Conservation (phyloP, 495 filamentous ascomycete genomes). For the Aspergillus sclerotiicarbonarius region DNA sequence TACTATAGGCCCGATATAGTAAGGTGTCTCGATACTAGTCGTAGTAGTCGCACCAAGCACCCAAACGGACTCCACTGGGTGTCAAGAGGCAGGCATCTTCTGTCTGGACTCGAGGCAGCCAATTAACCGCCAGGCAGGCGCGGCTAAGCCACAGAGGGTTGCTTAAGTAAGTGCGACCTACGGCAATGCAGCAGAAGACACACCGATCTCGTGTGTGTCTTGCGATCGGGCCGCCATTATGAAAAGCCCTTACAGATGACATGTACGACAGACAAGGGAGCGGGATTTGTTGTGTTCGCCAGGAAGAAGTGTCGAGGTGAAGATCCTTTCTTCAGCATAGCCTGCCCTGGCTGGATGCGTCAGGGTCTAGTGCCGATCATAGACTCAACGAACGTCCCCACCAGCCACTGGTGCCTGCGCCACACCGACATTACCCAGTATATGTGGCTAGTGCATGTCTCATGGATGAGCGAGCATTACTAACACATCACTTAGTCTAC, state of each 20-base stretch:
- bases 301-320: not conserved
- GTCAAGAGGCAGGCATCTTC: not conserved
- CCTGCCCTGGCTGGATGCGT: not conserved
- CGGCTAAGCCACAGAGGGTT: not conserved
- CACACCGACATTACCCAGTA: not conserved
- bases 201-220: slow-evolving; percentile 17
- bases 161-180: not conserved
- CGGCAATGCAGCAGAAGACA: not conserved
- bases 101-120: not conserved
- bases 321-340: not conserved
- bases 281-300: not conserved
- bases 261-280: slow-evolving; percentile 10
- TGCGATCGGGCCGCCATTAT: slow-evolving; percentile 14
- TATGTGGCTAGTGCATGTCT: not conserved
- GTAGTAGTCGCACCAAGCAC: not conserved
- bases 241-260: slow-evolving; percentile 20
- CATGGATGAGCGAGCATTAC: not conserved
- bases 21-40: not conserved
- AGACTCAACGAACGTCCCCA: not conserved
- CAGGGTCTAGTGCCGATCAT: not conserved
- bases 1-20: not conserved
- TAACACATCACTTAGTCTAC: not conserved
- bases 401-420: not conserved
- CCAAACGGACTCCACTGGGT: slow-evolving; percentile 1
- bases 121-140: not conserved